Evolutionary conservation across 495 filamentous ascomycete genomes (phyloP).

Genomic region (Xylaria bambusicola): DNA sequence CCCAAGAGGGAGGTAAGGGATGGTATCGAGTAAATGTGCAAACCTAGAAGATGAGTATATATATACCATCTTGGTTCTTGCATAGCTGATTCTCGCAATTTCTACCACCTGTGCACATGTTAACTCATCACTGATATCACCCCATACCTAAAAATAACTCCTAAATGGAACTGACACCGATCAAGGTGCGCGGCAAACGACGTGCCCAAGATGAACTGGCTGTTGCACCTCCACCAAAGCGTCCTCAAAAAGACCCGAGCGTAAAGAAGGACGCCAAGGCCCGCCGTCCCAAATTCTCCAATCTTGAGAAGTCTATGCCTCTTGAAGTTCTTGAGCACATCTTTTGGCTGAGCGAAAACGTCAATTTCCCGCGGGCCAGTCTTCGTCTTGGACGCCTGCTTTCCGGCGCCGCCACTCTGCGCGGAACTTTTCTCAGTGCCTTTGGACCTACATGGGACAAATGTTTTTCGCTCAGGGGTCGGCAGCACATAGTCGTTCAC

Average conservation of each 20-base stretch:
- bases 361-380: slow-evolving; percentile 39
- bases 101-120: too few relatives aligned
- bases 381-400: slow-evolving; percentile 37
- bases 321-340: slow-evolving; percentile 47
- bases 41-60: too few relatives aligned
- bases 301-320: slow-evolving; percentile 39
- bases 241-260: not conserved
- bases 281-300: slow-evolving; percentile 22
- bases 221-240: not conserved
- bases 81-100: too few relatives aligned
- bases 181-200: slow-evolving; percentile 31
- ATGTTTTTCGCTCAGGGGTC: slow-evolving; percentile 25
- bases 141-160: not conserved
- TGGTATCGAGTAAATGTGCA: too few relatives aligned
- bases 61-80: too few relatives aligned
- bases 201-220: slow-evolving; percentile 16
- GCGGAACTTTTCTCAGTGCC: slow-evolving; percentile 31
- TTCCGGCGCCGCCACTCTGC: slow-evolving; percentile 30
- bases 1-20: too few relatives aligned
- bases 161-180: slow-evolving; percentile 33
- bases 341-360: slow-evolving; percentile 40
- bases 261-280: slow-evolving; percentile 13
- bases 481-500: not conserved
- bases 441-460: slow-evolving; percentile 44
- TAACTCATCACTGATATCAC: too few relatives aligned